Conservation (phyloP, 345 rosid genomes). For the Eucalyptus tenuipes region DNA sequence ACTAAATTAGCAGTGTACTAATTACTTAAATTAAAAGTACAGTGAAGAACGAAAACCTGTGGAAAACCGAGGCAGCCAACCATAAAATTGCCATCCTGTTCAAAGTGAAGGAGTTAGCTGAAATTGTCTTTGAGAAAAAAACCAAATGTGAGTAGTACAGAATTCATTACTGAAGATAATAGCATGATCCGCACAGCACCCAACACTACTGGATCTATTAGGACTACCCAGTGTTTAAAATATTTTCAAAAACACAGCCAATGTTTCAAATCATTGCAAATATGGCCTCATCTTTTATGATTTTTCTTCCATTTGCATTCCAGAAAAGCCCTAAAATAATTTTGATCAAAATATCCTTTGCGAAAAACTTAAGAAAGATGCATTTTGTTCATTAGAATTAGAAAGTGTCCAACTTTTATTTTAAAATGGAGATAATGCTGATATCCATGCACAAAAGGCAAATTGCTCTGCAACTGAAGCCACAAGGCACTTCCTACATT, state of each 20-base stretch:
- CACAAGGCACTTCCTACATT: background rate
- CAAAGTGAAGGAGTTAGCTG: background rate
- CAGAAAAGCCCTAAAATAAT: background rate
- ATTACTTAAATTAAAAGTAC: background rate
- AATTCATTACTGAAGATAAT: background rate
- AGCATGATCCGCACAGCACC: background rate
- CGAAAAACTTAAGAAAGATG: background rate
- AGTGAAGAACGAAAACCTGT: conserved; percentile 35
- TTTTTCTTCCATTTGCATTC: background rate
- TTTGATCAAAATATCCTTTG: background rate
- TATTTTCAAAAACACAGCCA: background rate
- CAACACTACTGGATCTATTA: background rate
- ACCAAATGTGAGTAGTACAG: background rate
- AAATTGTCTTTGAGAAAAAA: background rate
- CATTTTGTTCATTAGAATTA: background rate
- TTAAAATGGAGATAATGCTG: background rate
- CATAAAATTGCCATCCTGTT: conserved; percentile 88
- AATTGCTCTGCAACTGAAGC: background rate
- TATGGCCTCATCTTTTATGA: background rate
- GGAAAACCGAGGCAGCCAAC: conserved; percentile 91
- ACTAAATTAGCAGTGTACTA: background rate
- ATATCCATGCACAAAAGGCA: background rate
- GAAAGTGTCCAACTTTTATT: background rate
- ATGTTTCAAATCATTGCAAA: background rate
- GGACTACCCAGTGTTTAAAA: background rate